Evolutionary conservation across 805 yeast genomes (phyloP), one percentile per base, ranked within the genome.

Genomic region (Tetrapisispora taiwanensis): DNA sequence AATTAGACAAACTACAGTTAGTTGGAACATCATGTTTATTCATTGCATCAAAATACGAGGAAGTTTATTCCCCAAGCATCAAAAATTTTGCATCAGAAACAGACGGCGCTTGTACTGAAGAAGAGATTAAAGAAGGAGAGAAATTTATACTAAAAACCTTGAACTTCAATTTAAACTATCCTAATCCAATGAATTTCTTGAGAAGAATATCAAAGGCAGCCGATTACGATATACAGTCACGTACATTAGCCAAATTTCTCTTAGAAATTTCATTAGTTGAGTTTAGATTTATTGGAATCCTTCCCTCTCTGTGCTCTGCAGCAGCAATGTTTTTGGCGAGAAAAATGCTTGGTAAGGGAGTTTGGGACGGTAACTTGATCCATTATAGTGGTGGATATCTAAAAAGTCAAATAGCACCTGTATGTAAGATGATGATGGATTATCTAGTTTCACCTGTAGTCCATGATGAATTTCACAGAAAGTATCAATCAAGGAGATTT

Each of bases 141-240:
- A 82, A 81, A 60, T 81, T 77, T 56, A 81, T 88, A 36, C 65
- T 89, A 45, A 82, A 84, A 53, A 76, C 80, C 26, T 69, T 88
- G 43, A 74, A 78, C 48, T 89, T 84, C 62, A 82, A 85, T 63
- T 69, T 88, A 55, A 81, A 84, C 54, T 85, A 84, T 58, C 95
- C 96, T 44, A 86, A 85, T 60, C 96, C 97, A 48, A 82, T 88
- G 87, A 88, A 88, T 64, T 88, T 88, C 59, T 68, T 88, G 56
- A 77, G 97, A 64, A 75, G 96, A 60, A 85, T 89, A 41, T 85
- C 95, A 36, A 87, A 86, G 60, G 97, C 96, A 28, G 96, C 89
- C 63, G 89, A 85, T 61, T 89, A 87, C 69, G 95, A 88, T 61
- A 83, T 85, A 48, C 87, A 84, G 64, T 78, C 90, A 39, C 78